phyloP scores from a whole-genome alignment of 257 asterid genomes.

The Striga asiatica region DNA sequence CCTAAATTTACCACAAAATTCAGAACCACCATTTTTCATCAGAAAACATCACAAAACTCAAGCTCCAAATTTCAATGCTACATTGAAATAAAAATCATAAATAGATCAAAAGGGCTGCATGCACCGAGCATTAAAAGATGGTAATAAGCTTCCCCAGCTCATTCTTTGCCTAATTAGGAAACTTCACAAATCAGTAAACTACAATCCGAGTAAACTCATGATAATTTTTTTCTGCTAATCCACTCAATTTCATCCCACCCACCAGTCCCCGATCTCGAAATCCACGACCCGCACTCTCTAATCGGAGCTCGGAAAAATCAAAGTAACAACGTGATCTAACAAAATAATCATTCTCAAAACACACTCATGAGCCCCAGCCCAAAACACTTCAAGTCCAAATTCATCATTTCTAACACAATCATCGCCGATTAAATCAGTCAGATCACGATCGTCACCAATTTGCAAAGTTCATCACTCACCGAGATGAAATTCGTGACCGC shows the following conservation, averaged over 20 bases:
- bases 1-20: neutral
- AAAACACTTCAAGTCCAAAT: neutral
- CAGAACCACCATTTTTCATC: neutral
- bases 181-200: neutral
- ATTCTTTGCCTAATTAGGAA: neutral
- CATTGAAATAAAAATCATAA: neutral
- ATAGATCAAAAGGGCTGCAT: neutral
- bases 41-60: neutral
- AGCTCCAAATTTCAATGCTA: neutral
- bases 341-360: neutral
- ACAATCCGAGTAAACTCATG: neutral
- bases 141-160: neutral
- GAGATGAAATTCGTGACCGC: constrained; percentile 90
- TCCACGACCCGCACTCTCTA: neutral
- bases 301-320: neutral
- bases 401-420: neutral
- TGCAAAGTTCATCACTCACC: constrained; percentile 36
- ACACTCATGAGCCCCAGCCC: neutral
- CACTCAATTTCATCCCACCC: neutral
- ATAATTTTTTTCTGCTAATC: neutral
- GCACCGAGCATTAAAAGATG: neutral
- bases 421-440: constrained; percentile 1
- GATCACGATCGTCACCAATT: constrained; percentile 15
- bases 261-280: constrained; percentile 7
- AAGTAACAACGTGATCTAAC: neutral